Evolutionary conservation across 2,329 filamentous ascomycete species (phyloP), one percentile per base, ranked within the genome.

Genomic region (Dothideomycetidae sp.): DNA sequence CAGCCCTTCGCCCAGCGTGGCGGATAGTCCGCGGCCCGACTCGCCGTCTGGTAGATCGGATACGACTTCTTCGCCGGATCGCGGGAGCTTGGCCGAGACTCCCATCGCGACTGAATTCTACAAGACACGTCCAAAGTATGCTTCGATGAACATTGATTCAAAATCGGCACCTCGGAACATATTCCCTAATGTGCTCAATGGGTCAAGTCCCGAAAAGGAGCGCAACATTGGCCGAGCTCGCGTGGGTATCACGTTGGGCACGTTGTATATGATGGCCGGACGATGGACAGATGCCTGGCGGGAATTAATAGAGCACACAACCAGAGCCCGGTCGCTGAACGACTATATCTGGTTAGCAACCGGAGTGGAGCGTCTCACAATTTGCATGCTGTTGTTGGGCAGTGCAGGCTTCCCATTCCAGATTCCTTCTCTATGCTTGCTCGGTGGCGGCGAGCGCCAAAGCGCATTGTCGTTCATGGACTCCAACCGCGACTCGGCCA

Each of bases 291-390:
- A 96, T 59, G 86, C 88, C 5, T 58, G 96, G 31, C 80, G 75
- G 54, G 83, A 93, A 53, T 70, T 94, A 14, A 67, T 75, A 7
- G 88, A 94, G 42, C 83, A 80, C 37, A 85, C 81, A 2, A 71
- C 72, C 7, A 74, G 78, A 48, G 79, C 84, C 11, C 79, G 83
- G 49, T 76, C 75, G 26, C 71, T 81, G 41, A 86, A 84, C 49
- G 90, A 98, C 58, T 83, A 93, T 57, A 57, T 96, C n/a, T 98
- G 90, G 88, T 84, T 94, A 60, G 90, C 82, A 12, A 96, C 96
- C 59, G 86, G 84, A 1, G 66, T 98, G 13, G 92, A 98, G 54
- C 75, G 86, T 17, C 82, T 93, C 42, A 63, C 90, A 32, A 68
- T 93, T 16, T 84, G 80, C 51, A 68, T 96, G 47, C 53, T 96